phyloP scores from a whole-genome alignment of 202 grass and related monocot genomes.

The Alloteropsis angusta region DNA sequence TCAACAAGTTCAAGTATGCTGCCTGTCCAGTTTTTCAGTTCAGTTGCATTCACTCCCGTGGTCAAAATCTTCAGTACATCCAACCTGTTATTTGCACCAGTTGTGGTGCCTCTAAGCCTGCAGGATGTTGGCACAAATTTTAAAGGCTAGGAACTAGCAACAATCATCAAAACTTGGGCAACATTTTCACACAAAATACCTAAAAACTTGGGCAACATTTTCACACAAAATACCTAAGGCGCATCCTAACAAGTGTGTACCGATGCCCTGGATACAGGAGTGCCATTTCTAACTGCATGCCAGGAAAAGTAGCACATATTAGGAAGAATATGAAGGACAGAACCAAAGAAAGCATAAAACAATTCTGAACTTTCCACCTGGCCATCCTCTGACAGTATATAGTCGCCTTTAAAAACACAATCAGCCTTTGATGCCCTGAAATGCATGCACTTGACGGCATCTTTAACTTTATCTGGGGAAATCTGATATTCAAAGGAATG shows the following conservation, averaged over 20 bases:
- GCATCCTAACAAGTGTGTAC: conserved; percentile 73
- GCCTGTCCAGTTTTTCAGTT: conserved; percentile 58
- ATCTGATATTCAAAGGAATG: conserved; percentile 38
- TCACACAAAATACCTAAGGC: conserved; percentile 50
- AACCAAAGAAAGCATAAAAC: conserved; percentile 1
- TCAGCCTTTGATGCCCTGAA: conserved; percentile 73
- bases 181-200: conserved; percentile 31
- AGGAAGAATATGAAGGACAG: conserved; percentile 1
- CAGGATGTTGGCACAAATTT: not conserved
- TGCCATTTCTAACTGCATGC: conserved; percentile 55
- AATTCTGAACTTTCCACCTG: conserved; percentile 34
- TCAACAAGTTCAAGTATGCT: conserved; percentile 67
- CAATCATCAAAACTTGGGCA: not conserved
- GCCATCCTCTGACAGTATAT: conserved; percentile 48
- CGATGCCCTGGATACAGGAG: conserved; percentile 76
- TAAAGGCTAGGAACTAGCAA: not conserved
- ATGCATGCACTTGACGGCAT: conserved; percentile 89
- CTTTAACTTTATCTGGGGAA: conserved; percentile 80
- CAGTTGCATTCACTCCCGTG: conserved; percentile 70
- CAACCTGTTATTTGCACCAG: conserved; percentile 77
- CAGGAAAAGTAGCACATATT: conserved; percentile 13
- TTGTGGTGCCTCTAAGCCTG: conserved; percentile 79
- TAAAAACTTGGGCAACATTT: conserved; percentile 23
- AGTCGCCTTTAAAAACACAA: conserved; percentile 90
- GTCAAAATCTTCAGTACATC: conserved; percentile 83